phyloP scores from a whole-genome alignment of 2,329 filamentous ascomycete species.

The Aotearoamyces nothofagi region DNA sequence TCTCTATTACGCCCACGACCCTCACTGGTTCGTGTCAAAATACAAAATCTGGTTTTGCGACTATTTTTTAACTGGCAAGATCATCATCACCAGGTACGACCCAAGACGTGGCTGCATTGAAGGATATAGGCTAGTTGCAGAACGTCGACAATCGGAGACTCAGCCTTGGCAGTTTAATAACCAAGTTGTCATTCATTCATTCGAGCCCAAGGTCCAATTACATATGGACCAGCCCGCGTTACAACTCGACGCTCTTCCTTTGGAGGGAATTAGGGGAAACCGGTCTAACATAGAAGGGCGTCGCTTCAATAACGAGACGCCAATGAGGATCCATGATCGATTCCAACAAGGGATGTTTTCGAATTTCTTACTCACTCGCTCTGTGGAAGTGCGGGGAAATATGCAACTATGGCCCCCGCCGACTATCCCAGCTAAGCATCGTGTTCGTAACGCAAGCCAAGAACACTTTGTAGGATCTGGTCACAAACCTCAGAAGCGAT shows the following conservation, averaged over 20 bases:
- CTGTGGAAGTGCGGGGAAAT: constrained; percentile 24
- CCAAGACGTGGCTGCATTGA: constrained; percentile 60
- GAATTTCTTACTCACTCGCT: constrained; percentile 50
- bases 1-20: constrained; percentile 60
- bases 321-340: constrained; percentile 32
- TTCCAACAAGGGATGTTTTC: constrained; percentile 37
- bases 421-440: constrained; percentile 41
- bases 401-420: constrained; percentile 62
- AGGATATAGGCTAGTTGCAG: constrained; percentile 60
- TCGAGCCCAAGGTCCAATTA: constrained; percentile 53
- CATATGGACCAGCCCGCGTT: constrained; percentile 63
- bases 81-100: constrained; percentile 68
- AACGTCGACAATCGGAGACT: constrained; percentile 36
- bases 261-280: constrained; percentile 8
- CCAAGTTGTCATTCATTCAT: constrained; percentile 55
- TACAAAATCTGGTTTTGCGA: constrained; percentile 82
- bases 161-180: constrained; percentile 50
- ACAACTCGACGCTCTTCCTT: constrained; percentile 26
- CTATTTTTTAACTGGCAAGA: constrained; percentile 52
- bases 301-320: constrained; percentile 31
- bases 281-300: constrained; percentile 10
- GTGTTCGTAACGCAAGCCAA: constrained; percentile 31
- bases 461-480: constrained; percentile 24
- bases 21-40: constrained; percentile 70
- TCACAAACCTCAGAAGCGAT: constrained; percentile 33